phyloP scores from a whole-genome alignment of 495 filamentous ascomycete genomes.

The Hypoxylon intermedium region DNA sequence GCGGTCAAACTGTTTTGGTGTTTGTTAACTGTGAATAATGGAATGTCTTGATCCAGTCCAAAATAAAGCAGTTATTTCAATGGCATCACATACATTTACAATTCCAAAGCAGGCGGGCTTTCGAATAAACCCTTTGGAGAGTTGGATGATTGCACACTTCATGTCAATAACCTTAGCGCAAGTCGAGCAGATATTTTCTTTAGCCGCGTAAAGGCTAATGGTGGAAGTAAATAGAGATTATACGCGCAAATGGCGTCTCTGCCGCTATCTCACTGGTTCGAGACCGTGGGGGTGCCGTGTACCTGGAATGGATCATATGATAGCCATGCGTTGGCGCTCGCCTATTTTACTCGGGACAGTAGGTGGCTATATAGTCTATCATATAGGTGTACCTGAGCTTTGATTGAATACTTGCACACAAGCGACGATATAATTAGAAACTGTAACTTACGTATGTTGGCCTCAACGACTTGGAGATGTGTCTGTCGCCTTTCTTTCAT shows the following conservation, averaged over 20 bases:
- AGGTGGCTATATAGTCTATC: neutral
- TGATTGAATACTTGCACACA: neutral
- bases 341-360: neutral
- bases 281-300: neutral
- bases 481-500: too few relatives aligned
- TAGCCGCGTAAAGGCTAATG: constrained; percentile 4
- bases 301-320: constrained; percentile 4
- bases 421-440: neutral
- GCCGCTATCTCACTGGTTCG: constrained; percentile 4
- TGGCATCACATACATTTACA: too few relatives aligned
- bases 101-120: too few relatives aligned
- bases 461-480: too few relatives aligned
- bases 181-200: neutral
- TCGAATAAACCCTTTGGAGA: too few relatives aligned
- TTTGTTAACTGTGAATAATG: too few relatives aligned
- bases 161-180: neutral
- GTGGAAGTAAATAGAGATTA: neutral
- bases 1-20: too few relatives aligned
- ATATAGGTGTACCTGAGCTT: neutral
- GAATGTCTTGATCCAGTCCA: too few relatives aligned
- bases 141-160: neutral
- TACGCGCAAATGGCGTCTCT: constrained; percentile 6
- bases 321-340: constrained; percentile 5
- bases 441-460: too few relatives aligned
- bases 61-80: too few relatives aligned